phyloP scores from a whole-genome alignment of 352 stramenopile genomes.

The Phytophthora vignae region DNA sequence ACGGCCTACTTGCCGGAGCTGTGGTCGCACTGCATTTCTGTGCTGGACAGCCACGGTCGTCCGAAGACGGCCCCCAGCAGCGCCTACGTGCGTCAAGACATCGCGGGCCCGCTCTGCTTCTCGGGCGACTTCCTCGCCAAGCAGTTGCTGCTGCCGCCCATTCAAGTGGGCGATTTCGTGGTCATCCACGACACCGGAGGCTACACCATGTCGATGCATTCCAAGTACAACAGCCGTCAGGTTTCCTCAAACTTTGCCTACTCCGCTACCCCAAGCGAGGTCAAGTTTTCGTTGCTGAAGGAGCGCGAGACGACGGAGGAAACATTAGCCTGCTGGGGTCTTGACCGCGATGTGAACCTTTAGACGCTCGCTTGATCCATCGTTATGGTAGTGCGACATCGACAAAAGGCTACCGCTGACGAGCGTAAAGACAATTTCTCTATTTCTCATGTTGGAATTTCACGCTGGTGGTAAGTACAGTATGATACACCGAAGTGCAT shows the following conservation, averaged over 20 bases:
- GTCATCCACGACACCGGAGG: conserved; percentile 90
- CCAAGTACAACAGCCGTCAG: conserved; percentile 90
- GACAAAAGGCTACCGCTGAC: conserved; percentile 2
- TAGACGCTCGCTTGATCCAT: conserved; percentile 2
- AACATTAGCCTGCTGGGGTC: conserved; percentile 74
- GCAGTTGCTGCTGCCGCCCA: conserved; percentile 73
- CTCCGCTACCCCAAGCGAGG: conserved; percentile 21
- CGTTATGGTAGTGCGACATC: background rate
- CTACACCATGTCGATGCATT: conserved; percentile 91
- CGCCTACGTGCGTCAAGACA: conserved; percentile 76
- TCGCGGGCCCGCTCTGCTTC: conserved; percentile 94
- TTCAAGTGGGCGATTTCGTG: conserved; percentile 76
- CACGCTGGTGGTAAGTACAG: conserved; percentile 15
- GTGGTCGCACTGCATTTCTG: conserved; percentile 86
- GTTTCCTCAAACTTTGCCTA: conserved; percentile 77
- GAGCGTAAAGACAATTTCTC: conserved; percentile 24
- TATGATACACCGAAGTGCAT: no score
- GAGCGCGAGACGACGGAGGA: conserved; percentile 73
- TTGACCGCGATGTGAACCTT: conserved; percentile 54
- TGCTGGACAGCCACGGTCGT: conserved; percentile 62
- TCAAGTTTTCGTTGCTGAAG: conserved; percentile 73
- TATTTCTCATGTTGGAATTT: conserved; percentile 27
- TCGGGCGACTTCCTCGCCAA: conserved; percentile 91
- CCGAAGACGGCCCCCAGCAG: conserved; percentile 47
- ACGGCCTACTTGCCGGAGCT: conserved; percentile 86